phyloP scores from a whole-genome alignment of 805 yeast species.

The Komagataella mondaviorum region DNA sequence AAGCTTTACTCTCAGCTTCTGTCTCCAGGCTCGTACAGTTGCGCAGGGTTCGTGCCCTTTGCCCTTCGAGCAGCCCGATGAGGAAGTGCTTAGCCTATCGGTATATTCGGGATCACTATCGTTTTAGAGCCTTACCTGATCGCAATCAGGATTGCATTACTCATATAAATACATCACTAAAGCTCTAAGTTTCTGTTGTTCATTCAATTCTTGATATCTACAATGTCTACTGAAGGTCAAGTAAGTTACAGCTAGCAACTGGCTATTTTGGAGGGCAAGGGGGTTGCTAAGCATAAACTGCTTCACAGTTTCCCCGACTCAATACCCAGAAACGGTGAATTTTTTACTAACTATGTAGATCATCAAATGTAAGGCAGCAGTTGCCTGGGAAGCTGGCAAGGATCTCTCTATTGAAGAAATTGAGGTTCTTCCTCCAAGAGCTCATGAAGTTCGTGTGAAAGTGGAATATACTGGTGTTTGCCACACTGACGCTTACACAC shows the following conservation, averaged over 20 bases:
- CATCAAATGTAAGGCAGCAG: conserved; percentile 88
- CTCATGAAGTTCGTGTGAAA: conserved; percentile 94
- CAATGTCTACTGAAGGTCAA: conserved; percentile 7
- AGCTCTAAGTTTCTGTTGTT: neutral
- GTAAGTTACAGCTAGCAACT: conserved; percentile 1
- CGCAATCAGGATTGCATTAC: neutral
- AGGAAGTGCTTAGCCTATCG: neutral
- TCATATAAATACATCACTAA: neutral
- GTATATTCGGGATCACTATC: neutral
- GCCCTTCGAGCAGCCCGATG: neutral
- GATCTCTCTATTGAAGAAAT: conserved; percentile 67
- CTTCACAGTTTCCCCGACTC: neutral
- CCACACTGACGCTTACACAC: conserved; percentile 96
- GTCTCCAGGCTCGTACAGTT: neutral
- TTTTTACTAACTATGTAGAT: conserved; percentile 17
- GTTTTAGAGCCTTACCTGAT: neutral
- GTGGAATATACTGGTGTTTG: conserved; percentile 86
- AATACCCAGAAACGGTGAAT: conserved; percentile 11
- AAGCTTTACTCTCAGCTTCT: neutral
- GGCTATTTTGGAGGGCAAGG: neutral
- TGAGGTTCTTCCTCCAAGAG: conserved; percentile 87
- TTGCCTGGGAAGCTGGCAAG: conserved; percentile 92
- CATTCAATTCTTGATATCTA: neutral
- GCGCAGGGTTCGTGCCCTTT: neutral
- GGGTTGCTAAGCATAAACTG: neutral